Evolutionary conservation across 805 yeast genomes (phyloP).

Genomic region (Lipomyces spencermartinsiae): DNA sequence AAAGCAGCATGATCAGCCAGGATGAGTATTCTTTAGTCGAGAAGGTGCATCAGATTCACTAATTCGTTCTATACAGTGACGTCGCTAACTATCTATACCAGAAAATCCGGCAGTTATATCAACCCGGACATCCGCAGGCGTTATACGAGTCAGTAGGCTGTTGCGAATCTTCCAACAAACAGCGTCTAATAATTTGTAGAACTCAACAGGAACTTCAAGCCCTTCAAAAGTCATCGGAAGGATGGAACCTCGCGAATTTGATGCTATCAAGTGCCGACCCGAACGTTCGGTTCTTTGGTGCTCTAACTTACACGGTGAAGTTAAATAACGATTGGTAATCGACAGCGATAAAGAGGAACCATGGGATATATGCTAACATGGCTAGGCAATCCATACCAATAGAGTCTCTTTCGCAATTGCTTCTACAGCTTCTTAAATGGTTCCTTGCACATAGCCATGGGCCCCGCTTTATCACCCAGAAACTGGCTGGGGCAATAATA

Average conservation of each 20-base stretch:
- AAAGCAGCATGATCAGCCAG: constrained; percentile 8
- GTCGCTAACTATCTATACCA: constrained; percentile 33
- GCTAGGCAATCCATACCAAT: constrained; percentile 27
- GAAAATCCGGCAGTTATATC: constrained; percentile 48
- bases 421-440: constrained; percentile 29
- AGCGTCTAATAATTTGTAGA: constrained; percentile 15
- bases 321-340: constrained; percentile 48
- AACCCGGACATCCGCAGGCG: constrained; percentile 66
- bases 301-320: constrained; percentile 74
- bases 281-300: constrained; percentile 72
- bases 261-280: constrained; percentile 51
- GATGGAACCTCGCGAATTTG: constrained; percentile 62
- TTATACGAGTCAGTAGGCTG: constrained; percentile 63
- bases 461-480: constrained; percentile 31
- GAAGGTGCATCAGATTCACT: constrained; percentile 5
- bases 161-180: constrained; percentile 49
- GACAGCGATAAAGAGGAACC: neutral
- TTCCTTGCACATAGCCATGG: constrained; percentile 22
- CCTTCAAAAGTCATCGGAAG: constrained; percentile 63
- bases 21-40: constrained; percentile 15
- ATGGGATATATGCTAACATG: neutral
- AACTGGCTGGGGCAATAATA: constrained; percentile 25
- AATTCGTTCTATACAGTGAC: neutral
- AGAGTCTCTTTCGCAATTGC: constrained; percentile 9
- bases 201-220: constrained; percentile 64